phyloP scores from a whole-genome alignment of 2,329 filamentous ascomycete species.

The Volutella citrinella region DNA sequence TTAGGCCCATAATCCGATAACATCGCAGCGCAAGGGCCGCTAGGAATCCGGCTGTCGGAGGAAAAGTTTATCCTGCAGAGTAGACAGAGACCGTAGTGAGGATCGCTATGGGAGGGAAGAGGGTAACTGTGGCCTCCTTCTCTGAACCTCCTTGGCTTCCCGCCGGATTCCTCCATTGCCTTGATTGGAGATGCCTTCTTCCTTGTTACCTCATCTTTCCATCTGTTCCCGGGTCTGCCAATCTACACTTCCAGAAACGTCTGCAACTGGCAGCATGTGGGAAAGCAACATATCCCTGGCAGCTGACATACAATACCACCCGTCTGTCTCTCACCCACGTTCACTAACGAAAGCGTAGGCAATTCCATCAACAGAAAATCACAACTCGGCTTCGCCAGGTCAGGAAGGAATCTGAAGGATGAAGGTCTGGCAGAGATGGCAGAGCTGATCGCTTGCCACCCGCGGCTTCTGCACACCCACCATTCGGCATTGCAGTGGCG shows the following conservation, averaged over 20 bases:
- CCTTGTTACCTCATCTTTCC: conserved; percentile 13
- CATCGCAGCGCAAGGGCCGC: no score
- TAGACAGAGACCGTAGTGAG: no score
- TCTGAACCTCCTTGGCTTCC: conserved; percentile 12
- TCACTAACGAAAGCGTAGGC: conserved; percentile 3
- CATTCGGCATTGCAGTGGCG: conserved; percentile 18
- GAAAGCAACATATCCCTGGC: not conserved
- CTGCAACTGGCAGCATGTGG: conserved; percentile 12
- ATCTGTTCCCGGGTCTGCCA: conserved; percentile 14
- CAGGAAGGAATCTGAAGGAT: conserved; percentile 5
- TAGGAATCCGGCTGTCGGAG: no score
- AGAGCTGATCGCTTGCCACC: conserved; percentile 13
- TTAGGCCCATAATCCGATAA: no score
- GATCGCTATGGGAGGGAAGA: no score
- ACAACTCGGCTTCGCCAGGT: no score
- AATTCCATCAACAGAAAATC: conserved; percentile 14
- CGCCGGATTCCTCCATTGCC: conserved; percentile 13
- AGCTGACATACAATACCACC: not conserved
- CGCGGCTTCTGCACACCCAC: conserved; percentile 23
- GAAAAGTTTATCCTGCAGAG: no score
- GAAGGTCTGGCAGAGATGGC: conserved; percentile 6
- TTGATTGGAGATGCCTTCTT: conserved; percentile 15
- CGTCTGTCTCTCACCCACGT: no score
- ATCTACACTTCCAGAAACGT: conserved; percentile 12
- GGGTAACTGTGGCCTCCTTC: no score